Evolutionary conservation across 108 stramenopile species (phyloP), one percentile per base, ranked within the genome.

Genomic region (Nitzschia sp.): DNA sequence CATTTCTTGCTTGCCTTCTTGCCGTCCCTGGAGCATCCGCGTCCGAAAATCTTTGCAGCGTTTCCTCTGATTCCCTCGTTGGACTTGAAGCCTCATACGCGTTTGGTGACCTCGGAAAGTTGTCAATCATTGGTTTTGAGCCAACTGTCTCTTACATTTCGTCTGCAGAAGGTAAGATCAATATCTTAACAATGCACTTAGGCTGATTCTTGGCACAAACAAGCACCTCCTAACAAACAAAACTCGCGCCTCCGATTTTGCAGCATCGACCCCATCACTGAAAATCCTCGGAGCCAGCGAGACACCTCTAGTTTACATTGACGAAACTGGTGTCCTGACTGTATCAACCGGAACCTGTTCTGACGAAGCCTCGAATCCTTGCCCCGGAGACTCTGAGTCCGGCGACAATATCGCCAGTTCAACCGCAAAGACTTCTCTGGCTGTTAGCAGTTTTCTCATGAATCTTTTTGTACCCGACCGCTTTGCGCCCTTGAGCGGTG

Each of bases 211-310:
- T 25, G 17, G 17, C 15, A 6, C 11, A 3, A 50, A n/a, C 11
- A 44, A 26, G 6, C 26, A 50, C 17, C 6, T 28, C 2, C 9
- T 3, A 35, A 17, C 46, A 13, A 44, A 17, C 16, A 13, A 28
- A 58, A 31, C 30, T 41, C 38, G 6, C 11, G 6, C 28, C 26
- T 61, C 19, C 44, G 11, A n/a, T 5, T n/a, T 50, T 48, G 15
- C 17, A 48, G 63, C 26, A 23, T 46, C 45, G 29, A 30, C 45
- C 19, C 58, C 69, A 36, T 62, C 33, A 35, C 25, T 71, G 22
- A 71, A 60, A 33, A 50, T 71, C 27, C 34, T 60, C 21, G 69
- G 34, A 2, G 69, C 69, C 17, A 61, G 58, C 13, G 59, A 71
- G 29, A 22, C 38, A 52, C 69, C 69, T 2, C 17, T 27, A 17